Evolutionary conservation across 2,329 filamentous ascomycete species (phyloP).

Genomic region (Venturia pyrina): DNA sequence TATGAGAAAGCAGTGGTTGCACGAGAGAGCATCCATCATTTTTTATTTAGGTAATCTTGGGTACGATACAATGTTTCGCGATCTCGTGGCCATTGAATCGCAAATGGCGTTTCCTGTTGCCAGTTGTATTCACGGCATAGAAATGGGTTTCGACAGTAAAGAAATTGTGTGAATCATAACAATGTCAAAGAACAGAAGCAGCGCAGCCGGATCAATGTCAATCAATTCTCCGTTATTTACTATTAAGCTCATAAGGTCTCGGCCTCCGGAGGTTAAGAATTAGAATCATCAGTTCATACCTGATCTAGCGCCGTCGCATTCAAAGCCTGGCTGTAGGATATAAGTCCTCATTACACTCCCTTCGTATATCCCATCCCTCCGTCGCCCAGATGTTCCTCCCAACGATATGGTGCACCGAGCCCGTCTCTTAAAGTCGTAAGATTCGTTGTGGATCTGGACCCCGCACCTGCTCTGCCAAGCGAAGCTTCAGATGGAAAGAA

Average conservation of each 20-base stretch:
- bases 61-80: no score
- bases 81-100: neutral
- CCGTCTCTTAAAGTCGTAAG: neutral
- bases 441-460: neutral
- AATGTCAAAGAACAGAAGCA: neutral
- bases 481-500: neutral
- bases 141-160: neutral
- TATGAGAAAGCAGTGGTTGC: no score
- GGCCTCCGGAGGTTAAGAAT: no score
- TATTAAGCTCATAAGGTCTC: neutral
- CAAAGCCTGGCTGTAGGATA: neutral
- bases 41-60: no score
- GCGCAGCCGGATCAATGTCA: neutral
- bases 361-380: neutral
- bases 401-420: neutral
- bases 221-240: neutral
- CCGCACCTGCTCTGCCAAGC: neutral
- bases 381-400: neutral
- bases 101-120: neutral
- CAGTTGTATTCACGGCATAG: neutral
- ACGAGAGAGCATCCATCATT: no score
- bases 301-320: neutral
- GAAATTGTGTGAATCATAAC: neutral
- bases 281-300: neutral
- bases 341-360: neutral